A percentile compares a stretch with the other conserved stretches of the same genome.
Evolutionary conservation across 352 stramenopile species (phyloP).

Genomic region (Phytophthora chlamydospora): DNA sequence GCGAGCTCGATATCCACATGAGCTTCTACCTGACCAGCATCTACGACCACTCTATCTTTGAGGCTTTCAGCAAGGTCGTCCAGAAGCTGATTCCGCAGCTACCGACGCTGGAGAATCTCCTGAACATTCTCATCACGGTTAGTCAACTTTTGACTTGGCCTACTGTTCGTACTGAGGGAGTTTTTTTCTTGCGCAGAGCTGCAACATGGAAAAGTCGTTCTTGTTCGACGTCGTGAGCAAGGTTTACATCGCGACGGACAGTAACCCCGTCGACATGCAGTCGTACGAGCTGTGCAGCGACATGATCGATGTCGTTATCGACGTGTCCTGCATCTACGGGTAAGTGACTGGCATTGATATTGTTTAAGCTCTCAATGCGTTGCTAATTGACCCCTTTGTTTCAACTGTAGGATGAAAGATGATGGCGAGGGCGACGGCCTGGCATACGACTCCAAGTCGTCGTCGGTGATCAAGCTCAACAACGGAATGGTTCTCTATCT

Average conservation of each 20-base stretch:
- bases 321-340: constrained; percentile 99
- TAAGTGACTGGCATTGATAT: constrained; percentile 20
- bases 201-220: constrained; percentile 99
- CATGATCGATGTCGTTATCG: constrained; percentile 99
- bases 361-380: background rate
- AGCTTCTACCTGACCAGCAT: constrained; percentile 93
- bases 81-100: constrained; percentile 98
- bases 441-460: constrained; percentile 96
- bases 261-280: constrained; percentile 98
- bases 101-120: constrained; percentile 96
- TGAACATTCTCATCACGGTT: constrained; percentile 97
- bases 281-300: constrained; percentile 98
- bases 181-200: constrained; percentile 67
- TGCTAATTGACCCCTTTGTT: background rate
- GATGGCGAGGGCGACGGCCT: constrained; percentile 91
- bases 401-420: constrained; percentile 76
- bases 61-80: constrained; percentile 97
- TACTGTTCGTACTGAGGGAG: background rate
- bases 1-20: constrained; percentile 93
- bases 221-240: constrained; percentile 99
- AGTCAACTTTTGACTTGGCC: background rate
- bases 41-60: constrained; percentile 97
- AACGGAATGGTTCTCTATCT: constrained; percentile 97
- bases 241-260: constrained; percentile 98
- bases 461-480: constrained; percentile 97